These are phyloP conservation scores for Suillus subalutaceus DNA, from an alignment of 768 basidiomycete species.

Conservation along the genomic window DNA sequence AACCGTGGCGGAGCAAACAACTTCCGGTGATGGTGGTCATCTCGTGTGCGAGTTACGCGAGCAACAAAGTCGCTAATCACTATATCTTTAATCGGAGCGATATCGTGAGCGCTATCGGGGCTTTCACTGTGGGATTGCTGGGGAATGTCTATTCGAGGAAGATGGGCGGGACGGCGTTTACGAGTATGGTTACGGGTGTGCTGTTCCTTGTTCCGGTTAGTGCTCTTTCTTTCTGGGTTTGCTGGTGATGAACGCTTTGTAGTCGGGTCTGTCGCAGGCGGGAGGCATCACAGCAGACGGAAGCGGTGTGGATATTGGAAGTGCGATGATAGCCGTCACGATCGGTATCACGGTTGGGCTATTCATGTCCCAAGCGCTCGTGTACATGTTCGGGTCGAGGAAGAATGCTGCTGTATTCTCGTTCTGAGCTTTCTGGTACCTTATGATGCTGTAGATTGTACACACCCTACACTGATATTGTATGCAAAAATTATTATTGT, in stretches of 20 bases:
- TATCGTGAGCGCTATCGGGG: constrained; percentile 82
- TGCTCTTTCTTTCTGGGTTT: constrained; percentile 19
- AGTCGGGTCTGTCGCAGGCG: constrained; percentile 86
- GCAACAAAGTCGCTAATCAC: constrained; percentile 82
- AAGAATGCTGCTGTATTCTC: constrained; percentile 89
- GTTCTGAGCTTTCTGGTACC: constrained; percentile 45
- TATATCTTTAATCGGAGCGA: constrained; percentile 86
- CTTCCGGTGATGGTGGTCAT: constrained; percentile 84
- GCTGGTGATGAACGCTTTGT: constrained; percentile 11
- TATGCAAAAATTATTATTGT: not conserved
- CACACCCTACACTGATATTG: not conserved
- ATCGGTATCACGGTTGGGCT: constrained; percentile 90
- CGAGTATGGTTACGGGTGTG: constrained; percentile 89
- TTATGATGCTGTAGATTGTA: not conserved
- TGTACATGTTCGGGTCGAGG: constrained; percentile 83
- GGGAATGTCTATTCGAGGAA: constrained; percentile 83
- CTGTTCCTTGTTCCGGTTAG: constrained; percentile 84
- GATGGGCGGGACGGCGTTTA: constrained; percentile 87
- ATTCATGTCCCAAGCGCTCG: constrained; percentile 85
- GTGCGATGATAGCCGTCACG: constrained; percentile 87
- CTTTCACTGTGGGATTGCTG: constrained; percentile 77
- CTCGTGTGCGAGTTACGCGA: constrained; percentile 76
- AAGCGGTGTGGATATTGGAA: constrained; percentile 81
- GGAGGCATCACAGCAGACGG: constrained; percentile 84
- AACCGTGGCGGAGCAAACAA: constrained; percentile 72